Conservation (phyloP, 2,329 filamentous ascomycete species). For the Pseudofabraea citricarpa region DNA sequence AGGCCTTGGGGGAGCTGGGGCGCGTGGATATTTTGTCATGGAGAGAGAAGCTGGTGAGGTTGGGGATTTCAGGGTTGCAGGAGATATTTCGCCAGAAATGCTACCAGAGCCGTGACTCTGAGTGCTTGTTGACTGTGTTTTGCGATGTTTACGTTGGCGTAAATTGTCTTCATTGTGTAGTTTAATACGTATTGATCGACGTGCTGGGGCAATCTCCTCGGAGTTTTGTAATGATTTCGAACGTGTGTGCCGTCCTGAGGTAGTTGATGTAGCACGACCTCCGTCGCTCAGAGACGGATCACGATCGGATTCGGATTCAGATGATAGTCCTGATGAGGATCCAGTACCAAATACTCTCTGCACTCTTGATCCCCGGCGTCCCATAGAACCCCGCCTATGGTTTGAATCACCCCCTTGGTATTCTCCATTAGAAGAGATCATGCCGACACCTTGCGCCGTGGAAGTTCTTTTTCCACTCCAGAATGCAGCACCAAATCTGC, state of each 20-base stretch:
- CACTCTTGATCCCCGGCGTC: conserved; percentile 13
- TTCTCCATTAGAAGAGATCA: conserved; percentile 18
- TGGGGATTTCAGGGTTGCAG: conserved; percentile 85
- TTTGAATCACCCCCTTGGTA: conserved; percentile 7
- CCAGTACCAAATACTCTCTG: conserved; percentile 14
- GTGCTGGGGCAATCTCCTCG: conserved; percentile 63
- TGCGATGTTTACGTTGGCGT: conserved; percentile 67
- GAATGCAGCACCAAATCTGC: conserved; percentile 50
- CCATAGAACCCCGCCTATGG: conserved; percentile 11
- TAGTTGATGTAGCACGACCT: conserved; percentile 12
- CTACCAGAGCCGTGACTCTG: conserved; percentile 34
- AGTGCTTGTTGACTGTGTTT: conserved; percentile 44
- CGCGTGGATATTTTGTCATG: conserved; percentile 85
- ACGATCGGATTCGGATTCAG: conserved; percentile 57
- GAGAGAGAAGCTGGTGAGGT: conserved; percentile 70
- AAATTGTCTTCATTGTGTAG: conserved; percentile 75
- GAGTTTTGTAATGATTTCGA: conserved; percentile 55
- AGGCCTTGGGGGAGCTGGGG: conserved; percentile 82
- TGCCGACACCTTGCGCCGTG: conserved; percentile 27
- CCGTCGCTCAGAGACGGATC: conserved; percentile 24
- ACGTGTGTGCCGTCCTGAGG: conserved; percentile 46
- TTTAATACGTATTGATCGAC: conserved; percentile 87
- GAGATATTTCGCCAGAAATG: conserved; percentile 45
- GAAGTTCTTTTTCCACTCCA: conserved; percentile 29
- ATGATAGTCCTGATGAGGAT: conserved; percentile 62